Percentiles rank a stretch among this genome's conserved stretches.
These are phyloP conservation scores for Tuber brumale DNA, from an alignment of 495 filamentous ascomycete species.

Conservation along the genomic window DNA sequence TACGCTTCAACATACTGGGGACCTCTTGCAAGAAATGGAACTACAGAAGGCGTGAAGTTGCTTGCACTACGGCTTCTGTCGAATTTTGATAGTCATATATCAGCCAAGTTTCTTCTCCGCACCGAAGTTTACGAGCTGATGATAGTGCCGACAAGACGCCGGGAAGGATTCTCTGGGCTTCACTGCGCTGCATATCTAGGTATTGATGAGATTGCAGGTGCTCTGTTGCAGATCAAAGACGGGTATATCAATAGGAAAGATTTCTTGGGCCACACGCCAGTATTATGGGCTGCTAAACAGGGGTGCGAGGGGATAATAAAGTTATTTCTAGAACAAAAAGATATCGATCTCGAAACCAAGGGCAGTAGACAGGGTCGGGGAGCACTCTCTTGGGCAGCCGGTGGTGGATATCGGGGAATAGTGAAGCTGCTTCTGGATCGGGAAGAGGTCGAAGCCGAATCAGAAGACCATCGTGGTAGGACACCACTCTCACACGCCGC, in stretches of 20 bases:
- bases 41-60: not conserved
- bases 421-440: constrained; percentile 21
- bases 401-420: constrained; percentile 43
- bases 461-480: constrained; percentile 14
- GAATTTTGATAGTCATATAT: not conserved
- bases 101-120: not conserved
- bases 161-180: not conserved
- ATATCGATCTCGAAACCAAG: constrained; percentile 14
- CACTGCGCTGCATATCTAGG: not conserved
- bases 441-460: constrained; percentile 13
- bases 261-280: constrained; percentile 21
- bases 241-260: not conserved
- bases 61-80: not conserved
- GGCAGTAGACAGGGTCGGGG: constrained; percentile 35
- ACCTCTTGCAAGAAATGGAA: not conserved
- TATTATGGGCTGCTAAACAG: constrained; percentile 35
- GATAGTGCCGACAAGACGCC: not conserved
- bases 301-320: constrained; percentile 37
- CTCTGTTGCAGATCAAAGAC: not conserved
- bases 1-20: not conserved
- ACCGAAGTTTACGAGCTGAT: accelerated
- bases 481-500: constrained; percentile 34
- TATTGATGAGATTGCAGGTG: not conserved
- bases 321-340: constrained; percentile 30
- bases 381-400: constrained; percentile 45